phyloP scores from a whole-genome alignment of 129 eudicot species.

The Calendula officinalis region DNA sequence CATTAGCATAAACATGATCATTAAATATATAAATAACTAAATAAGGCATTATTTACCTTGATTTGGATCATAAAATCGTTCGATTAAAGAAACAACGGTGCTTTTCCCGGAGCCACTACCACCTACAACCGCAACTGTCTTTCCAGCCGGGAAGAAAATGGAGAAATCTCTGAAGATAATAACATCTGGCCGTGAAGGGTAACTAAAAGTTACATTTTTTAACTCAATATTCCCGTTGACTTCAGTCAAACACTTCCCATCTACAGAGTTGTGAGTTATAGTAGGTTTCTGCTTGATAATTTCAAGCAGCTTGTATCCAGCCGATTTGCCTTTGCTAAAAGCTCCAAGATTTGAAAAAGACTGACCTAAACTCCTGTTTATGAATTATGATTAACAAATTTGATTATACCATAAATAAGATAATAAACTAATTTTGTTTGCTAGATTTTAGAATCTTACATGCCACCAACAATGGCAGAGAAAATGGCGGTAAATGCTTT shows the following conservation, averaged over 20 bases:
- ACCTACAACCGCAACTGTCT: slow-evolving; percentile 97
- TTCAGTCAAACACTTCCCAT: slow-evolving; percentile 61
- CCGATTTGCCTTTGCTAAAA: slow-evolving; percentile 94
- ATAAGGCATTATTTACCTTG: slow-evolving; percentile 46
- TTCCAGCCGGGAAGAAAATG: slow-evolving; percentile 88
- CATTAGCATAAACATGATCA: background rate
- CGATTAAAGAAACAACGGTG: slow-evolving; percentile 88
- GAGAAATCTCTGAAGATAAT: slow-evolving; percentile 77
- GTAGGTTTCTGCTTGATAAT: slow-evolving; percentile 84
- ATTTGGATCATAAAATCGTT: slow-evolving; percentile 90
- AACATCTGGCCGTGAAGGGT: slow-evolving; percentile 96
- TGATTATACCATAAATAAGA: slow-evolving; percentile 2
- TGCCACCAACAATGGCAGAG: slow-evolving; percentile 99
- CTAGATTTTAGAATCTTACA: slow-evolving; percentile 57
- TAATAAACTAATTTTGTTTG: background rate
- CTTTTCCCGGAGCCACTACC: slow-evolving; percentile 99
- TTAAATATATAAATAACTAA: background rate
- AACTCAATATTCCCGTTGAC: slow-evolving; percentile 88
- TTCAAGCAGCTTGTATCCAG: slow-evolving; percentile 92
- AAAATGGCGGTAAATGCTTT: slow-evolving; percentile 94
- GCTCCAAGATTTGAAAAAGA: slow-evolving; percentile 98
- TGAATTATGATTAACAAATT: slow-evolving; percentile 15
- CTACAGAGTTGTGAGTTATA: slow-evolving; percentile 54
- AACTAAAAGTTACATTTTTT: slow-evolving; percentile 82
- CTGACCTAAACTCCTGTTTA: slow-evolving; percentile 97